These are phyloP conservation scores for Ceratocystis diversiconidia DNA, from an alignment of 2,329 filamentous ascomycete species.

Conservation along the genomic window DNA sequence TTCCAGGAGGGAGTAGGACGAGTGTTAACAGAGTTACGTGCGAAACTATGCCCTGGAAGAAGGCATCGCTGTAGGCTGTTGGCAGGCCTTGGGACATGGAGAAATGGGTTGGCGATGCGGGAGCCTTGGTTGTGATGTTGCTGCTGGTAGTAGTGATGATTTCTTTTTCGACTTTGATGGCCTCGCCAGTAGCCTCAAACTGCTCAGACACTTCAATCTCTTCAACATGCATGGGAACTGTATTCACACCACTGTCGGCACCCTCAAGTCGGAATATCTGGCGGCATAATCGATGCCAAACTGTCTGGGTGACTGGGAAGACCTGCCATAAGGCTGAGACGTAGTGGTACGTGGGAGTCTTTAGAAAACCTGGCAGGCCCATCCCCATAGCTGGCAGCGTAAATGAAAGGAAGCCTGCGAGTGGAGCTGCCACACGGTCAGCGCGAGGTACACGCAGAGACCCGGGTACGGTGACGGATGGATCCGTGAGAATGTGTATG, in stretches of 20 bases:
- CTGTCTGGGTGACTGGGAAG: slow-evolving; percentile 4
- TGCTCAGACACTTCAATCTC: neutral
- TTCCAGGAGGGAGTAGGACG: neutral
- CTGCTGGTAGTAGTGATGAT: neutral
- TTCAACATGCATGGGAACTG: neutral
- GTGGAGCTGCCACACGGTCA: neutral
- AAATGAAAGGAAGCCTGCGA: slow-evolving; percentile 7
- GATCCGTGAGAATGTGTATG: slow-evolving; percentile 5
- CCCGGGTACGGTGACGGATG: neutral
- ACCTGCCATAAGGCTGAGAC: slow-evolving; percentile 13
- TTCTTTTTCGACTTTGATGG: neutral
- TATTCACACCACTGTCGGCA: neutral
- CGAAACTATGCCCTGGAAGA: neutral
- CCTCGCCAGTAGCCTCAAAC: neutral
- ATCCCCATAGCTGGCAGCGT: slow-evolving; percentile 2
- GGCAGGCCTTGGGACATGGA: neutral
- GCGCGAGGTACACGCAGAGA: neutral
- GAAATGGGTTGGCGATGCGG: neutral
- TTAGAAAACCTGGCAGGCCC: neutral
- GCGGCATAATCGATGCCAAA: neutral
- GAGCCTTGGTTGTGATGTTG: neutral
- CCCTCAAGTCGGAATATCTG: neutral
- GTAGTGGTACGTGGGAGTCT: slow-evolving; percentile 1
- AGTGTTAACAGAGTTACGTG: neutral
- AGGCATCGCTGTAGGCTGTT: slow-evolving; percentile 1